These are phyloP conservation scores for Quercus suber DNA, from an alignment of 306 rosid species.

Conservation along the genomic window DNA sequence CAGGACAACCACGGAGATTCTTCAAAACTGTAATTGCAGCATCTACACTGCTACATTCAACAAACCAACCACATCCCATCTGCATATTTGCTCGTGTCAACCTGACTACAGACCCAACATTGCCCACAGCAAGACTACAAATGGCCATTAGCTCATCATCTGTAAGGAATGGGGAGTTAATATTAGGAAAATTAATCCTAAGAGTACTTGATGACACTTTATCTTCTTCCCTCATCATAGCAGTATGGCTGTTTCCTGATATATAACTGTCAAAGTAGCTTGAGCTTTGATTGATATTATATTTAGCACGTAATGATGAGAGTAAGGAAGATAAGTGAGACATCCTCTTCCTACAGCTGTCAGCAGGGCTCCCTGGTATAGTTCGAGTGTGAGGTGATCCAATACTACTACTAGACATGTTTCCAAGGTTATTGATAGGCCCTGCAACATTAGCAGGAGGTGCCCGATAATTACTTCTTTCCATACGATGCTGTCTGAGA, in stretches of 20 bases:
- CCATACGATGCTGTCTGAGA: constrained; percentile 74
- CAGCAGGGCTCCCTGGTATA: constrained; percentile 57
- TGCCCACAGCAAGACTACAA: constrained; percentile 63
- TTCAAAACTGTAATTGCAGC: constrained; percentile 56
- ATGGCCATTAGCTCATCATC: constrained; percentile 67
- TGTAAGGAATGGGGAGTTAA: constrained; percentile 44
- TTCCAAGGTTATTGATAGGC: constrained; percentile 41
- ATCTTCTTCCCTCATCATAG: constrained; percentile 55
- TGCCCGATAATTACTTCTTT: constrained; percentile 52
- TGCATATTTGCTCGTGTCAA: constrained; percentile 56
- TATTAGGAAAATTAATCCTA: constrained; percentile 54
- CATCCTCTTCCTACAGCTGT: constrained; percentile 45
- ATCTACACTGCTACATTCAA: constrained; percentile 66
- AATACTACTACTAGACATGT: constrained; percentile 31
- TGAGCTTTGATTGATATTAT: constrained; percentile 52
- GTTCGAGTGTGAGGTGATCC: constrained; percentile 61
- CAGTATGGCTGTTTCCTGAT: constrained; percentile 41
- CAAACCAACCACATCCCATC: constrained; percentile 71
- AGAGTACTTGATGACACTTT: constrained; percentile 49
- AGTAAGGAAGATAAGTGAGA: constrained; percentile 56
- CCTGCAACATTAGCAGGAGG: constrained; percentile 43
- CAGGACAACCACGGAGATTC: constrained; percentile 70
- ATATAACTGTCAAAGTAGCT: constrained; percentile 48
- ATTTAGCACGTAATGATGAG: constrained; percentile 52
- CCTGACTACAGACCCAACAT: constrained; percentile 56